Percentiles rank a stretch among this genome's conserved stretches.
phyloP scores from a whole-genome alignment of 1,139 yeast genomes.

The Blastobotrys ciferrii region DNA sequence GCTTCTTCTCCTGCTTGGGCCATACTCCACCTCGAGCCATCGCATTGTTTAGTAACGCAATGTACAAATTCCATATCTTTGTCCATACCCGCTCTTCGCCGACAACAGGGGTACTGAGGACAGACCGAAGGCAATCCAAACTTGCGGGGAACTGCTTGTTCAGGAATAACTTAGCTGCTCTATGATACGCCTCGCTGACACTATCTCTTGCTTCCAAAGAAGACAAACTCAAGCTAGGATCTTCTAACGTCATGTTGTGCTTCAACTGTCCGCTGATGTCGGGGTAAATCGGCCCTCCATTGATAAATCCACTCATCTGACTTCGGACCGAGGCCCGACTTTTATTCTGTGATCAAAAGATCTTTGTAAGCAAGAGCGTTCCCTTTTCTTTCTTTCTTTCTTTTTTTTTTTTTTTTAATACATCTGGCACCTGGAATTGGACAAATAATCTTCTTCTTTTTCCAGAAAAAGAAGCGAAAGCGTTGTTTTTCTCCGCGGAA shows the following conservation, averaged over 20 bases:
- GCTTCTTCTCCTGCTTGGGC: constrained; percentile 19
- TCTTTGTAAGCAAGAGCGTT: too few species aligned
- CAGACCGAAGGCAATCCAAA: constrained; percentile 21
- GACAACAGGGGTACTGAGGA: constrained; percentile 8
- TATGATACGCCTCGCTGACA: constrained; percentile 19
- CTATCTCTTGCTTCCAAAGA: constrained; percentile 3
- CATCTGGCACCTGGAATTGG: too few species aligned
- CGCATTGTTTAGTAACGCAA: constrained; percentile 18
- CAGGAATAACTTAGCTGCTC: constrained; percentile 28
- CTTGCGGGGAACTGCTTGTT: constrained; percentile 27
- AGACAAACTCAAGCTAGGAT: constrained; percentile 4
- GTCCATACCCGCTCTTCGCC: constrained; percentile 23
- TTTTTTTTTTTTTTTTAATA: background rate
- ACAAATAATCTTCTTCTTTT: too few species aligned
- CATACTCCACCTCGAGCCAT: constrained; percentile 14
- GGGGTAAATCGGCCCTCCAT: background rate
- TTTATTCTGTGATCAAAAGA: too few species aligned
- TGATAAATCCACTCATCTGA: background rate
- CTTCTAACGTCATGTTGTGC: constrained; percentile 1
- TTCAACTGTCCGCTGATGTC: background rate
- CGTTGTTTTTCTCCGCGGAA: too few species aligned
- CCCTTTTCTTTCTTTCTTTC: background rate
- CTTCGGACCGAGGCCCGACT: constrained; percentile 7
- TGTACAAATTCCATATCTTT: constrained; percentile 28
- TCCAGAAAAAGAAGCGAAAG: too few species aligned